These are phyloP conservation scores for Oenanthe javanica DNA, from an alignment of 140 eudicot genomes.

Conservation along the genomic window DNA sequence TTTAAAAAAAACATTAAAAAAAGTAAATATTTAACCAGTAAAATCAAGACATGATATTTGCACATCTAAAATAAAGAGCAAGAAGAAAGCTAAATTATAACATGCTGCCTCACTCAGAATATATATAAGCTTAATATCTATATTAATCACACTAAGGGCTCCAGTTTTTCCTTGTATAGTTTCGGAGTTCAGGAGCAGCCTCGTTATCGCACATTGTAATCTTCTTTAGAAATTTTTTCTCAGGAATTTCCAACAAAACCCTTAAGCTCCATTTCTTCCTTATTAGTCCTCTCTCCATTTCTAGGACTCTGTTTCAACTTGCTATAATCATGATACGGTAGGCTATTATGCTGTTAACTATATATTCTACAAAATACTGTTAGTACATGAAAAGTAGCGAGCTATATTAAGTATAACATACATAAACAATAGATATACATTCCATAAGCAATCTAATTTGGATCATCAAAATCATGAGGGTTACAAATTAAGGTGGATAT, in stretches of 20 bases:
- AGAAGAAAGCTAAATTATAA: not conserved
- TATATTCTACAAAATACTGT: too few species aligned
- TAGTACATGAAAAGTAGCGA: too few species aligned
- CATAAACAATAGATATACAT: too few species aligned
- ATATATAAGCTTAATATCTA: not conserved
- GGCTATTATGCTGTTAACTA: too few species aligned
- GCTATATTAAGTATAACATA: too few species aligned
- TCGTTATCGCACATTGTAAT: not conserved
- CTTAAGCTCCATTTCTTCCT: slow-evolving; percentile 2
- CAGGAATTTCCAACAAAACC: not conserved
- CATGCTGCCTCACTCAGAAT: not conserved
- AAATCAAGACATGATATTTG: not conserved
- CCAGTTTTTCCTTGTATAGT: not conserved
- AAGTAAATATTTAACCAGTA: not conserved
- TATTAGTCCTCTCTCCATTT: slow-evolving; percentile 29
- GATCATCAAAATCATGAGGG: too few species aligned
- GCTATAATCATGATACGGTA: too few species aligned
- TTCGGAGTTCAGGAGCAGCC: slow-evolving; percentile 17
- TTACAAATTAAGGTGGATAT: too few species aligned
- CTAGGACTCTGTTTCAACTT: too few species aligned
- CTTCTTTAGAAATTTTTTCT: slow-evolving; percentile 6
- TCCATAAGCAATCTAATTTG: too few species aligned
- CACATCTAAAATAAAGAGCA: not conserved
- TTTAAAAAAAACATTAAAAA: too few species aligned
- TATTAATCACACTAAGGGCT: not conserved